Evolutionary conservation across 331 rosid genomes (phyloP).

Genomic region (Stylosanthes scabra): DNA sequence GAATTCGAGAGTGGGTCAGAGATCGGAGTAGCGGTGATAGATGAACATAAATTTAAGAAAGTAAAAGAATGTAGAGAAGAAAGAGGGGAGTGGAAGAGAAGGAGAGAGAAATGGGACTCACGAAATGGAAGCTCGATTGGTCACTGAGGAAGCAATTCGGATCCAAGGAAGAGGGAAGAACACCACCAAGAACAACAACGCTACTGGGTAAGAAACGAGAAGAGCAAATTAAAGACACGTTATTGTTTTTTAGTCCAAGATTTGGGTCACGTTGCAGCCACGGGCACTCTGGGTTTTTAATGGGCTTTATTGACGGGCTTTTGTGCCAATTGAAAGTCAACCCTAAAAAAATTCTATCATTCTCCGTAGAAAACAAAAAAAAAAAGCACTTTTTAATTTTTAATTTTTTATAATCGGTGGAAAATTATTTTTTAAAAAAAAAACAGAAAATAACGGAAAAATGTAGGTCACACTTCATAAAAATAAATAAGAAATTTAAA

Average conservation of each 20-base stretch:
- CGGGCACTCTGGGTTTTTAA: slow-evolving; percentile 26
- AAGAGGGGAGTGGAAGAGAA: neutral
- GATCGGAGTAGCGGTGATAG: neutral
- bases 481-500: too few species aligned
- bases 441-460: too few species aligned
- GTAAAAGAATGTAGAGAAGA: neutral
- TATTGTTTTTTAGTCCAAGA: too few species aligned
- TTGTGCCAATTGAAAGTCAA: neutral
- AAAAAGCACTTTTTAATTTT: too few species aligned
- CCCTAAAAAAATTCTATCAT: too few species aligned
- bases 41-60: neutral
- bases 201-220: neutral
- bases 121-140: slow-evolving; percentile 42
- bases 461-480: too few species aligned
- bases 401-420: too few species aligned
- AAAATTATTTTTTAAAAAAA: too few species aligned
- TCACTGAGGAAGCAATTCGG: slow-evolving; percentile 16
- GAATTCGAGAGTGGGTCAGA: too few species aligned
- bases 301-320: slow-evolving; percentile 13
- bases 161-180: slow-evolving; percentile 12
- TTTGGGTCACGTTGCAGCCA: slow-evolving; percentile 32
- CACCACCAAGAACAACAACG: neutral
- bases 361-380: too few species aligned
- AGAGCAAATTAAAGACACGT: slow-evolving; percentile 6
- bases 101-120: slow-evolving; percentile 18